A percentile compares a stretch with the other conserved stretches of the same genome.
Evolutionary conservation across 306 rosid species (phyloP).

Genomic region (Prunus davidiana): DNA sequence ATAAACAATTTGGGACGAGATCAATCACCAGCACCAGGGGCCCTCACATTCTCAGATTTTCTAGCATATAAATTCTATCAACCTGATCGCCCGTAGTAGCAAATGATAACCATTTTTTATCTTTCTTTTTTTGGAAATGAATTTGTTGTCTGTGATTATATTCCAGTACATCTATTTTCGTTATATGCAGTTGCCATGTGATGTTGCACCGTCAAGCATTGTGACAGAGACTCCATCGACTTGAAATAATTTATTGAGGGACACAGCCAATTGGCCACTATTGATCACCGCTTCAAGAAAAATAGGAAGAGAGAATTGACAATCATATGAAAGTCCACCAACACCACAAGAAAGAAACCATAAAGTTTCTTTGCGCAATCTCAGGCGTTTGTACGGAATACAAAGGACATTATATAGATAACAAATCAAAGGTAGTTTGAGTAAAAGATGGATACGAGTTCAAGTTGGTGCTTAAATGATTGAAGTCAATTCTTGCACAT

Average conservation of each 20-base stretch:
- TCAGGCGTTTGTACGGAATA: background rate
- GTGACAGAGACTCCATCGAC: background rate
- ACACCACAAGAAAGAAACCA: background rate
- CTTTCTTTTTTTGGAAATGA: background rate
- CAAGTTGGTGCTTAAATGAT: slow-evolving; percentile 10
- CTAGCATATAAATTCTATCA: no score
- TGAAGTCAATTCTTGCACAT: slow-evolving; percentile 14
- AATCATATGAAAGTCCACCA: slow-evolving; percentile 2
- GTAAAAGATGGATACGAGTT: slow-evolving; percentile 1
- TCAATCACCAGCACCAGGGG: no score
- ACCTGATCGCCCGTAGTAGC: no score
- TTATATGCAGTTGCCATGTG: slow-evolving; percentile 12
- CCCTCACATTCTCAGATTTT: no score
- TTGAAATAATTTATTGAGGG: background rate
- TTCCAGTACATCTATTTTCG: background rate
- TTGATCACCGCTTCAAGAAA: background rate
- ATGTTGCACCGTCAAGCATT: slow-evolving; percentile 8
- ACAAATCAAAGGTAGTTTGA: background rate
- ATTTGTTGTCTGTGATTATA: background rate
- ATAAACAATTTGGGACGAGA: background rate
- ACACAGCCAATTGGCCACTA: no score
- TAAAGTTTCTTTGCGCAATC: background rate
- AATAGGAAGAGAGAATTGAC: background rate
- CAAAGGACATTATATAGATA: background rate
- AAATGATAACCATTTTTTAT: background rate